Evolutionary conservation across 768 basidiomycete genomes (phyloP).

Genomic region (Mrakia hoshinonis): DNA sequence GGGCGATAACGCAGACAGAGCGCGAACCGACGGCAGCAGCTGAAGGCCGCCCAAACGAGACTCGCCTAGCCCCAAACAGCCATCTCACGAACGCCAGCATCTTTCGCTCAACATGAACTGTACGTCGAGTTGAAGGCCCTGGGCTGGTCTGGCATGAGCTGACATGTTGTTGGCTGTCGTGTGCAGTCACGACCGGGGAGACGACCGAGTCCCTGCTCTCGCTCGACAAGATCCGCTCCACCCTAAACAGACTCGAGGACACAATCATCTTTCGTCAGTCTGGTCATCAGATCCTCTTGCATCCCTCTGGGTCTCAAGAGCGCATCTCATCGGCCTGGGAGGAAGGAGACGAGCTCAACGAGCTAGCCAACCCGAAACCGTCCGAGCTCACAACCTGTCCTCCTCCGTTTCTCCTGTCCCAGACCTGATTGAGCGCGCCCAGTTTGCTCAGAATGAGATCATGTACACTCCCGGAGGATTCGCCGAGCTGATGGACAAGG

Average conservation of each 20-base stretch:
- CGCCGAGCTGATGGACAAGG: conserved; percentile 61
- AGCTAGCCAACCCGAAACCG: too few relatives aligned
- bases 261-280: conserved; percentile 81
- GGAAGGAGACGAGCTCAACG: neutral
- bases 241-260: conserved; percentile 84
- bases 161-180: neutral
- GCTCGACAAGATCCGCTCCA: conserved; percentile 76
- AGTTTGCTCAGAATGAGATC: conserved; percentile 84
- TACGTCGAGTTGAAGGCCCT: neutral
- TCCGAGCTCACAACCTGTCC: too few relatives aligned
- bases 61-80: neutral
- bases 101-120: neutral
- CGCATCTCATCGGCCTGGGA: too few relatives aligned
- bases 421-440: conserved; percentile 89
- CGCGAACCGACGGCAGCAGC: too few relatives aligned
- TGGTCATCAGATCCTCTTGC: neutral
- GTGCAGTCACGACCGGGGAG: conserved; percentile 25
- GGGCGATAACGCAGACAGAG: too few relatives aligned
- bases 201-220: conserved; percentile 61
- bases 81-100: neutral
- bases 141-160: too few relatives aligned
- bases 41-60: too few relatives aligned
- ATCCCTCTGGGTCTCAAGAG: neutral
- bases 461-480: conserved; percentile 79
- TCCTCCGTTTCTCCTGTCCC: conserved; percentile 2